These are phyloP conservation scores for Coemansia asiatica DNA, from an alignment of 192 early-diverging fungal species.

Conservation along the genomic window DNA sequence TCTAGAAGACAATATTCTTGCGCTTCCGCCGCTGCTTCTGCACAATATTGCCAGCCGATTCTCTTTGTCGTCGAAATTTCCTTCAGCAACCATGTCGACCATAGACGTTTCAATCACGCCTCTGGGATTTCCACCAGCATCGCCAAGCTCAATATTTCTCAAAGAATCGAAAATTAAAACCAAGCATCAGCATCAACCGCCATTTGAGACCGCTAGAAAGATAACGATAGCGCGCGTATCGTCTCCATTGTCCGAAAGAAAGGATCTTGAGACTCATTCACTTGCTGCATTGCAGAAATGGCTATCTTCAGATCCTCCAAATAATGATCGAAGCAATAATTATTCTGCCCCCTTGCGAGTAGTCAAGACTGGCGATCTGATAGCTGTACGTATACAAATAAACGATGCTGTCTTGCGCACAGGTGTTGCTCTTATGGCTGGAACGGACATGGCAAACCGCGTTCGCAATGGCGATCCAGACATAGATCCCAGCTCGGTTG, in stretches of 20 bases:
- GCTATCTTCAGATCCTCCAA: conserved; percentile 11
- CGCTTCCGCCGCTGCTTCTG: conserved; percentile 44
- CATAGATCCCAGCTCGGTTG: conserved; percentile 6
- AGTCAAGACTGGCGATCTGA: conserved; percentile 43
- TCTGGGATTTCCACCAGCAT: conserved; percentile 24
- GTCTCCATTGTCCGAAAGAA: conserved; percentile 48
- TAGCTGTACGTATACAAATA: conserved; percentile 33
- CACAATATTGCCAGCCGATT: conserved; percentile 11
- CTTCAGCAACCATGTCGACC: conserved; percentile 2
- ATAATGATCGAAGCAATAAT: background rate
- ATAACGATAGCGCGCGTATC: conserved; percentile 39
- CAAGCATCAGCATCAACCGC: conserved; percentile 28
- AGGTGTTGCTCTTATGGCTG: conserved; percentile 30
- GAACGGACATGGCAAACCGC: conserved; percentile 21
- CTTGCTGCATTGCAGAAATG: conserved; percentile 44
- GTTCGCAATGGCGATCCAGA: conserved; percentile 15
- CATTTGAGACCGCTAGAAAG: conserved; percentile 35
- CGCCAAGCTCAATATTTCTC: conserved; percentile 23
- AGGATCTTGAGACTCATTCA: conserved; percentile 35
- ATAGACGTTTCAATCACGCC: conserved; percentile 15
- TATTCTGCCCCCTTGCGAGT: conserved; percentile 19
- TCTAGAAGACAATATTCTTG: conserved; percentile 4
- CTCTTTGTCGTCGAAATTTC: background rate
- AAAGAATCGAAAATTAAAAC: conserved; percentile 1
- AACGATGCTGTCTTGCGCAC: conserved; percentile 38